Evolutionary conservation across 345 rosid species (phyloP), one percentile per base, ranked within the genome.

Genomic region (Bruguiera parviflora): DNA sequence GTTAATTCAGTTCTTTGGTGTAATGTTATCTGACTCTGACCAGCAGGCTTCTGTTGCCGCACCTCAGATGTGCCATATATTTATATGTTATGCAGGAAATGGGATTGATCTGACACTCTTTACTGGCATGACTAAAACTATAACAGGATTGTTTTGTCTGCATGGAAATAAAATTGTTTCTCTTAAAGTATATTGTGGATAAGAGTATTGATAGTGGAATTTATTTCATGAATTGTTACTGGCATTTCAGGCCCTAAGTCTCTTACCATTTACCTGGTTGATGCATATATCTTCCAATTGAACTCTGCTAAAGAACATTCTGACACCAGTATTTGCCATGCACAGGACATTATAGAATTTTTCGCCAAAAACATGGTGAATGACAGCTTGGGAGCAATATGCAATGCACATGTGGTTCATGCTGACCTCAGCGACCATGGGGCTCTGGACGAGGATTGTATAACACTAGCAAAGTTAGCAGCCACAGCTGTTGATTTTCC

Each of bases 401-500:
- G 96, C 84, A 88, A 91, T 18, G 93, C 92, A 5, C 93, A 88
- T 65, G 97, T 89, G 28, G 98, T 89, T 78, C 97, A 82, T 73
- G 90, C 98, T 53, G 97, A 89, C 80, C 69, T 52, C 49, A 89
- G 97, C 70, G 89, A 84, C 43, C 6, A 70, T 58, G 92, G 96
- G 51, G 96, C 98, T 64, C 71, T 73, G 76, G 95, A 89, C 60
- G 85, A 87, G 68, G 87, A 85, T 4, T 92, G 97, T 77, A 28
- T 78, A 59, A 76, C 32, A 15, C 85, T 94, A 3, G 97, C 98
- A 20, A 82, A 86, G 84, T 80, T 91, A 46, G 96, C 98, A 19
- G 97, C 98, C 66, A 87, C 85, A 22, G 92, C 97, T 60, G 97
- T 94, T 70, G 97, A 94, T 80, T 88, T 88, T 72, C 96, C 97